Conservation (phyloP, 2,329 filamentous ascomycete species). For the Epichloe coenophiala region DNA sequence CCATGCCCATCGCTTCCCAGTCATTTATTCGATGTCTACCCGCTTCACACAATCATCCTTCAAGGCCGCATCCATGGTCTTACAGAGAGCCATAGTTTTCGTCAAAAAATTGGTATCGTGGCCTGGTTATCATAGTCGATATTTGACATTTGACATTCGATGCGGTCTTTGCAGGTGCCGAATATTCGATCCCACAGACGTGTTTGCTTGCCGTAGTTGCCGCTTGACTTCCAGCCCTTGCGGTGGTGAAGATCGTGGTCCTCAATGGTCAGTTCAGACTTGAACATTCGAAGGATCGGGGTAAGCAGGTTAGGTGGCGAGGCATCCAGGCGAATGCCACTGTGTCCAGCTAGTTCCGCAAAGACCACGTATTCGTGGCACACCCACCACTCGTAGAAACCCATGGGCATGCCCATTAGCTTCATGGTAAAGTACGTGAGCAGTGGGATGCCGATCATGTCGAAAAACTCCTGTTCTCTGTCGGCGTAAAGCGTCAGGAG, state of each 20-base stretch:
- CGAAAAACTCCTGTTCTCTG: constrained; percentile 4
- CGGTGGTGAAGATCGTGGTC: constrained; percentile 6
- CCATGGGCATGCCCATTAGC: constrained; percentile 4
- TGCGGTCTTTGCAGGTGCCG: constrained; percentile 3
- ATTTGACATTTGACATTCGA: not conserved
- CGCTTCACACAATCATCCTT: no score
- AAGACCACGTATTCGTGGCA: constrained; percentile 6
- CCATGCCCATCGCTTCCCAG: no score
- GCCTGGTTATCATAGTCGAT: no score
- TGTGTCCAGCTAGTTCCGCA: constrained; percentile 5
- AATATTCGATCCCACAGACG: constrained; percentile 5
- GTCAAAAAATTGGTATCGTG: no score
- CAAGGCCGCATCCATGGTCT: no score
- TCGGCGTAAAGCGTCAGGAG: constrained; percentile 4
- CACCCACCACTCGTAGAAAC: constrained; percentile 6
- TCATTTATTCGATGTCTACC: no score
- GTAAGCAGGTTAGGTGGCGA: constrained; percentile 3
- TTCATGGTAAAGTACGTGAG: constrained; percentile 6
- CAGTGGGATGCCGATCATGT: constrained; percentile 4
- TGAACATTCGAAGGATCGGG: not conserved
- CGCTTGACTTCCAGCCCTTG: constrained; percentile 5
- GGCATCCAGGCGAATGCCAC: constrained; percentile 1
- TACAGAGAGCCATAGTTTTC: no score
- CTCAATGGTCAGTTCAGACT: constrained; percentile 3
- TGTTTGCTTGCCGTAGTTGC: constrained; percentile 6